Evolutionary conservation across 2,329 filamentous ascomycete species (phyloP).

Genomic region (Dichotomopilus funicola): DNA sequence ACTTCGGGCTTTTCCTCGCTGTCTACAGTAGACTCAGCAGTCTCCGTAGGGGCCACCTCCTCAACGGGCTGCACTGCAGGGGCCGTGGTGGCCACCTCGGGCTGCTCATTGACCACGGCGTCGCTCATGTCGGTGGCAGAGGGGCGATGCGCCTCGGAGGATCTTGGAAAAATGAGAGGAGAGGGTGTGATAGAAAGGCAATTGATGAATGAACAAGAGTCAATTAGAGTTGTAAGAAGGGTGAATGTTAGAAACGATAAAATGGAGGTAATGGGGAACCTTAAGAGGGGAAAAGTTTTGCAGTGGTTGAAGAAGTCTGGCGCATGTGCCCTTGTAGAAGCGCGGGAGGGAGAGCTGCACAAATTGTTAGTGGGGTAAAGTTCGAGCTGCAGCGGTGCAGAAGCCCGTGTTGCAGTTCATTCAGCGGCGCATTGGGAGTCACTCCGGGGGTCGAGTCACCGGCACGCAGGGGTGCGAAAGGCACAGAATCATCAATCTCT

Average conservation of each 20-base stretch:
- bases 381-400: neutral
- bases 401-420: neutral
- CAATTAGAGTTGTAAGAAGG: neutral
- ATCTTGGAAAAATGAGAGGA: neutral
- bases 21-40: slow-evolving; percentile 21
- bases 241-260: neutral
- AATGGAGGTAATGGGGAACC: neutral
- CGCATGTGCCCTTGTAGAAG: neutral
- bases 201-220: neutral
- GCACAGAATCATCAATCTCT: too few relatives aligned
- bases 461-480: neutral
- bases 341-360: slow-evolving; percentile 1
- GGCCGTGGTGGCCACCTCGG: slow-evolving; percentile 16
- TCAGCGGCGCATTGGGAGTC: slow-evolving; percentile 4
- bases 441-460: slow-evolving; percentile 11
- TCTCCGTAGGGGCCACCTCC: slow-evolving; percentile 11
- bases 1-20: slow-evolving; percentile 23
- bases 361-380: slow-evolving; percentile 22
- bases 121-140: slow-evolving; percentile 32
- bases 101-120: slow-evolving; percentile 20
- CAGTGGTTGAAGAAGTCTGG: neutral
- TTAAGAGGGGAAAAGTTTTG: neutral
- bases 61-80: slow-evolving; percentile 29
- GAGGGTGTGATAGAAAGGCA: neutral
- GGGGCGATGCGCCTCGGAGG: slow-evolving; percentile 15